phyloP scores from a whole-genome alignment of 495 filamentous ascomycete genomes.

The Aspergillus saccharolyticus region DNA sequence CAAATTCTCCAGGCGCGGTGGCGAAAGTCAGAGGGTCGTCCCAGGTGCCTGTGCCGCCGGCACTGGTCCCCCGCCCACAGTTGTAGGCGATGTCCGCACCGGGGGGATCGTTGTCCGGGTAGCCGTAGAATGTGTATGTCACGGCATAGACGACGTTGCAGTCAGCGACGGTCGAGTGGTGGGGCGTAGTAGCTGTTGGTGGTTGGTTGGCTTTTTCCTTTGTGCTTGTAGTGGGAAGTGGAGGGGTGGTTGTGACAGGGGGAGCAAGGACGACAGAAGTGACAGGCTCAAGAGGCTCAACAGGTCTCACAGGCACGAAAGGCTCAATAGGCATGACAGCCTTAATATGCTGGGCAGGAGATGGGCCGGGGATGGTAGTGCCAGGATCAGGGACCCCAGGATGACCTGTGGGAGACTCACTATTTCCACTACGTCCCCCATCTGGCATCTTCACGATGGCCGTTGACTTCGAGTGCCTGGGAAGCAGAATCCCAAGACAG shows the following conservation, averaged over 20 bases:
- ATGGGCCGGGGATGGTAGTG: too few species aligned
- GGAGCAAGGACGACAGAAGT: too few species aligned
- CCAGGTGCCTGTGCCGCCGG: slow-evolving; percentile 34
- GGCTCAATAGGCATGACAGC: too few species aligned
- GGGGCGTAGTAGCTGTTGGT: background rate
- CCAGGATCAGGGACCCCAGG: too few species aligned
- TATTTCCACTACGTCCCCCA: background rate
- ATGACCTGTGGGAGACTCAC: background rate
- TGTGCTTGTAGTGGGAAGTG: background rate
- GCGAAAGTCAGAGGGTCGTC: slow-evolving; percentile 43
- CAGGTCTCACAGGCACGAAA: too few species aligned
- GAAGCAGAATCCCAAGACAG: background rate
- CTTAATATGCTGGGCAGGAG: too few species aligned
- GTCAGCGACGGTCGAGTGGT: background rate
- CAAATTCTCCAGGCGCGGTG: slow-evolving; percentile 34
- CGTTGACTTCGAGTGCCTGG: background rate
- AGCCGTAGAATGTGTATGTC: slow-evolving; percentile 30
- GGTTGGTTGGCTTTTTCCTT: too few species aligned
- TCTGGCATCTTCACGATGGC: background rate
- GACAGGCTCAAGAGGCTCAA: too few species aligned
- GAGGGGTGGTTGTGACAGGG: too few species aligned
- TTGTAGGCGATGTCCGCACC: slow-evolving; percentile 34
- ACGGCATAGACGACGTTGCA: background rate
- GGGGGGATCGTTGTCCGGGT: slow-evolving; percentile 40
- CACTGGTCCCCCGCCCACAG: slow-evolving; percentile 26